A percentile compares a stretch with the other conserved stretches of the same genome.
phyloP scores from a whole-genome alignment of 352 stramenopile species.

The Phytophthora sojae region DNA sequence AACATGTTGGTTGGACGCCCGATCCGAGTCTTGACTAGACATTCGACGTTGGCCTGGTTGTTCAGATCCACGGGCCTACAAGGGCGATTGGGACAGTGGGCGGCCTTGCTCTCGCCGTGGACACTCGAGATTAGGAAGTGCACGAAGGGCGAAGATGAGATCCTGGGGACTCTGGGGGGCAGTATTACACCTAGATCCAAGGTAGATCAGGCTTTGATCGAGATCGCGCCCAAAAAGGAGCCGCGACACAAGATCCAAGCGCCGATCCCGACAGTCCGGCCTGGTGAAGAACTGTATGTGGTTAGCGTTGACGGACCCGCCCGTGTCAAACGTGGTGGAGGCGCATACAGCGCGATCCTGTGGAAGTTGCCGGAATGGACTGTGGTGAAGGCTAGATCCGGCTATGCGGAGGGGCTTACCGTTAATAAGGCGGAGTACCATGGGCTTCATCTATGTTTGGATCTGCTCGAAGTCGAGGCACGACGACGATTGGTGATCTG shows the following conservation, averaged over 20 bases:
- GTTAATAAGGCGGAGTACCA: conserved; percentile 8
- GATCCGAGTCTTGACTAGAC: conserved; percentile 3
- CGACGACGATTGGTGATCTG: background rate
- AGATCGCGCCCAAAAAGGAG: background rate
- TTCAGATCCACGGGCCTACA: conserved; percentile 4
- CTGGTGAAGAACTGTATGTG: background rate
- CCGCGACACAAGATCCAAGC: background rate
- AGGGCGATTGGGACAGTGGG: conserved; percentile 1
- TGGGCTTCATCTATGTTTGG: background rate
- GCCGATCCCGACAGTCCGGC: background rate
- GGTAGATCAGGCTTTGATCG: background rate
- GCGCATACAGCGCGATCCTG: conserved; percentile 2
- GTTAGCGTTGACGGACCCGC: conserved; percentile 7
- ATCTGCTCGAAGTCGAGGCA: background rate
- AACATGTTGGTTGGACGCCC: background rate
- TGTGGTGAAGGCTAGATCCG: background rate
- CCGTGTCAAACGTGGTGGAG: background rate
- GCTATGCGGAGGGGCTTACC: background rate
- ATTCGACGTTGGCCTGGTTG: conserved; percentile 8
- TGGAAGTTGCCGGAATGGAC: conserved; percentile 1
- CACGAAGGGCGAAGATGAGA: no score
- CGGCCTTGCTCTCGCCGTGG: background rate
- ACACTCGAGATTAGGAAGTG: background rate
- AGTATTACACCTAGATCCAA: background rate
- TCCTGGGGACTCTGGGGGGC: background rate